Conservation (phyloP, 495 filamentous ascomycete genomes). For the Penicillium cataractarum region DNA sequence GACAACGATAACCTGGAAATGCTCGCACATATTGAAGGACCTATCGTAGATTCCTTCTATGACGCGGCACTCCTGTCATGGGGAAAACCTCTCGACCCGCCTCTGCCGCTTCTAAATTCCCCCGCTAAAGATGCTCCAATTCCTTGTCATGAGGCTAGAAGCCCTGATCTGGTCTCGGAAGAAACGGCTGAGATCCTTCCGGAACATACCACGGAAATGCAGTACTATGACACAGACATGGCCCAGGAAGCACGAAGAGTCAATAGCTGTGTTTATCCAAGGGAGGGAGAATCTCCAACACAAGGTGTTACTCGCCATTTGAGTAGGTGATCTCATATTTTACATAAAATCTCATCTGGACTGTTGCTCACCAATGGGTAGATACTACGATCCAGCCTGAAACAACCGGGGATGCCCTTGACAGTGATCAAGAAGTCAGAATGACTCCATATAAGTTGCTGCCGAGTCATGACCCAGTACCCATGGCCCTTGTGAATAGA, state of each 20-base stretch:
- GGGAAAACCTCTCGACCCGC: constrained; percentile 64
- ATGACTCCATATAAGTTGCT: constrained; percentile 68
- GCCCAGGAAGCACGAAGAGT: constrained; percentile 61
- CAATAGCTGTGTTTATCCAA: constrained; percentile 55
- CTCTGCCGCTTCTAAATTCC: constrained; percentile 57
- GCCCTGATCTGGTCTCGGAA: constrained; percentile 11
- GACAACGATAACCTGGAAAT: constrained; percentile 81
- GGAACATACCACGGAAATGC: constrained; percentile 59
- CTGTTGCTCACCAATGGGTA: constrained; percentile 16
- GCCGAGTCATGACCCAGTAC: constrained; percentile 56
- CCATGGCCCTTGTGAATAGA: constrained; percentile 73
- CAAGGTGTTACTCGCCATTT: constrained; percentile 63
- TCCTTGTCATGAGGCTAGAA: constrained; percentile 23
- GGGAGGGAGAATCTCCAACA: constrained; percentile 52
- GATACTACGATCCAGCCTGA: constrained; percentile 59
- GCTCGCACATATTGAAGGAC: constrained; percentile 76
- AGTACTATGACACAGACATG: constrained; percentile 65
- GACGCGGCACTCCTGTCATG: constrained; percentile 73
- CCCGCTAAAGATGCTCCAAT: constrained; percentile 49
- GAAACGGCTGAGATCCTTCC: constrained; percentile 43
- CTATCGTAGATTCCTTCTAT: constrained; percentile 74
- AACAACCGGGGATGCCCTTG: constrained; percentile 56
- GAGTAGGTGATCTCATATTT: constrained; percentile 38
- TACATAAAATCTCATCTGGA: too few relatives aligned
- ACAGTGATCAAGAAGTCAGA: constrained; percentile 48